Evolutionary conservation across 768 basidiomycete genomes (phyloP).

Genomic region (Auricularia cornea): DNA sequence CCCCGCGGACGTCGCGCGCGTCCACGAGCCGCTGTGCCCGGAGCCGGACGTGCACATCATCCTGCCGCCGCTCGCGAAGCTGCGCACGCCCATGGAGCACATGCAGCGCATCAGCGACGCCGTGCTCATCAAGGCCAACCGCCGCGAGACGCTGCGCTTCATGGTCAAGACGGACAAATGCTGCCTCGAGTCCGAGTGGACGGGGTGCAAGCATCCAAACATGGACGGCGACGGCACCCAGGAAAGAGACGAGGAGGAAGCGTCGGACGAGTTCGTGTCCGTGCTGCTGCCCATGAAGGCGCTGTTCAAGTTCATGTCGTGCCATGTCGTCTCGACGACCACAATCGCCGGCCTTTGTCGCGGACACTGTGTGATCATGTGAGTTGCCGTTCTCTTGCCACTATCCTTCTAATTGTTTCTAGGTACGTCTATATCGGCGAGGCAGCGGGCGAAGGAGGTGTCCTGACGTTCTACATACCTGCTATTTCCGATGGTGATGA

Average conservation of each 20-base stretch:
- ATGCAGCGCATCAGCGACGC: conserved; percentile 62
- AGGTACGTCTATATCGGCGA: conserved; percentile 80
- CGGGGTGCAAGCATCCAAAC: conserved; percentile 56
- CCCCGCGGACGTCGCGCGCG: conserved; percentile 58
- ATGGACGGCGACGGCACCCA: conserved; percentile 24
- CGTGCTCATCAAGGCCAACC: conserved; percentile 61
- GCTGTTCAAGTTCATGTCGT: conserved; percentile 73
- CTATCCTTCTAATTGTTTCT: not conserved
- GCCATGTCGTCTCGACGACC: conserved; percentile 71
- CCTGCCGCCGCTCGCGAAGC: conserved; percentile 7
- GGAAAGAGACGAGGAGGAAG: conserved; percentile 16
- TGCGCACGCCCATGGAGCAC: conserved; percentile 73
- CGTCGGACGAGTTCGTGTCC: conserved; percentile 47
- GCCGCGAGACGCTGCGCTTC: conserved; percentile 10
- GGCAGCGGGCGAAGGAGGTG: conserved; percentile 67
- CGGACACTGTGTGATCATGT: conserved; percentile 70
- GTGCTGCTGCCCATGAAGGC: conserved; percentile 65
- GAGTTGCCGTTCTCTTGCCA: not conserved
- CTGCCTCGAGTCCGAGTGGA: conserved; percentile 76
- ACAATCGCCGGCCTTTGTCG: conserved; percentile 83
- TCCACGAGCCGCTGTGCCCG: conserved; percentile 78
- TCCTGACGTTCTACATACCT: conserved; percentile 83
- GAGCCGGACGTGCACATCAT: conserved; percentile 57
- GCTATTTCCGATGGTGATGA: conserved; percentile 54
- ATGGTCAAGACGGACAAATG: conserved; percentile 58